phyloP scores from a whole-genome alignment of 2,329 filamentous ascomycete species.

The Aspergillus tamarii region DNA sequence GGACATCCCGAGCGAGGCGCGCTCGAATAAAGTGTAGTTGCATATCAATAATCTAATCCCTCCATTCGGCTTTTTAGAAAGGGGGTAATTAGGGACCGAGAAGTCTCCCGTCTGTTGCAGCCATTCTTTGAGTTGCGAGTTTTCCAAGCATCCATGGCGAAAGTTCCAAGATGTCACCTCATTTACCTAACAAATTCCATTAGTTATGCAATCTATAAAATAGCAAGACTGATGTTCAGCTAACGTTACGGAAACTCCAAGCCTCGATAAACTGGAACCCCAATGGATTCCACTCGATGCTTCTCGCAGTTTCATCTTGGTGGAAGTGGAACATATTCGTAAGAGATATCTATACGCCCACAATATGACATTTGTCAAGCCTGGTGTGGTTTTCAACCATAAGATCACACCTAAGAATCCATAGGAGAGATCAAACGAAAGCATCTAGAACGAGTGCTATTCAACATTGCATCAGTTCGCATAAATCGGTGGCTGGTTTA shows the following conservation, averaged over 20 bases:
- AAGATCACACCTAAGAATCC: too few relatives aligned
- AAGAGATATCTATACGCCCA: background rate
- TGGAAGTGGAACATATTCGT: background rate
- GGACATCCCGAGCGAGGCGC: background rate
- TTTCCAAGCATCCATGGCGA: background rate
- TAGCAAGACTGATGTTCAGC: background rate
- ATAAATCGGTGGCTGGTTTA: too few relatives aligned
- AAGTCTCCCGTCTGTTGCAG: background rate
- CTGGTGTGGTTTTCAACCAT: background rate
- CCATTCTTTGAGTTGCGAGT: background rate
- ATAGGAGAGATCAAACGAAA: too few relatives aligned
- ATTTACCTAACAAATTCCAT: background rate
- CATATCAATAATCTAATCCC: background rate
- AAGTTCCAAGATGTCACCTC: background rate
- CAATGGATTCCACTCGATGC: background rate
- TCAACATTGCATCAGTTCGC: too few relatives aligned
- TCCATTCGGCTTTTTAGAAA: background rate
- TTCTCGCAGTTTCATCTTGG: background rate
- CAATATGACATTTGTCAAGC: background rate
- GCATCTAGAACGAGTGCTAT: too few relatives aligned
- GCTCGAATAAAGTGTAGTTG: background rate
- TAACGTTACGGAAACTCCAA: background rate
- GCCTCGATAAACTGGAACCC: background rate
- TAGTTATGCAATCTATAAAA: background rate
- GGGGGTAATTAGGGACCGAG: background rate